Percentiles rank a stretch among this genome's conserved stretches.
Evolutionary conservation across 2,329 filamentous ascomycete species (phyloP).

Genomic region (Beauveria asiatica): DNA sequence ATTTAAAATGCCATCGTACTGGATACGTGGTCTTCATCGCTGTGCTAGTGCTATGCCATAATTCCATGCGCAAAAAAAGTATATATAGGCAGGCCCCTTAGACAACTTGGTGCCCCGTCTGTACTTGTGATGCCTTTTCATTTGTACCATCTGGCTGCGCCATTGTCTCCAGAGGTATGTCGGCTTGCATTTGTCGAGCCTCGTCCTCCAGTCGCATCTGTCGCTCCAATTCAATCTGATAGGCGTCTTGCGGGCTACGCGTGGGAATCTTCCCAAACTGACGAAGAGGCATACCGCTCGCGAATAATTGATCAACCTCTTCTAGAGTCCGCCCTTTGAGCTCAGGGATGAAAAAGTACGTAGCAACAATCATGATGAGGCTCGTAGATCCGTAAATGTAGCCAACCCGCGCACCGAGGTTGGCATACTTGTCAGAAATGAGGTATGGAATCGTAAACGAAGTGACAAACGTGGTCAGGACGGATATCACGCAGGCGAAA

Average conservation of each 20-base stretch:
- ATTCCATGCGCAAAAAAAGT: not conserved
- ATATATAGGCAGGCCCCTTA: not conserved
- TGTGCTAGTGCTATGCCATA: not conserved
- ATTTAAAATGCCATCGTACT: not conserved
- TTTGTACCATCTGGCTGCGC: not conserved
- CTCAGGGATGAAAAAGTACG: constrained; percentile 36
- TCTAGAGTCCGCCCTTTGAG: constrained; percentile 27
- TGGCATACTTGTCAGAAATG: constrained; percentile 26
- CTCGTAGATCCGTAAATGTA: constrained; percentile 32
- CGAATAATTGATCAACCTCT: constrained; percentile 19
- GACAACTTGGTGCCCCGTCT: not conserved
- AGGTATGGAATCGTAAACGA: constrained; percentile 30
- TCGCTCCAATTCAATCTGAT: constrained; percentile 1
- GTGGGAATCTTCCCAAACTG: constrained; percentile 12
- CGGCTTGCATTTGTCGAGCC: not conserved
- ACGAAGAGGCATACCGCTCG: constrained; percentile 13
- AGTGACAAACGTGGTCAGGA: constrained; percentile 23
- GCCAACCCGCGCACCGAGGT: constrained; percentile 26
- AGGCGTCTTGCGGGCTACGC: not conserved
- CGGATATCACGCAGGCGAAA: constrained; percentile 20
- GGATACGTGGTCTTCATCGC: not conserved
- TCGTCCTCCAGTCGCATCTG: not conserved
- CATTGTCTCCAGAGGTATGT: not conserved
- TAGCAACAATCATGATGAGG: constrained; percentile 30
- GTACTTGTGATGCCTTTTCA: not conserved